Base-by-base conservation (phyloP, 306 rosid species). In the Elaeagnus macrophylla region DNA sequence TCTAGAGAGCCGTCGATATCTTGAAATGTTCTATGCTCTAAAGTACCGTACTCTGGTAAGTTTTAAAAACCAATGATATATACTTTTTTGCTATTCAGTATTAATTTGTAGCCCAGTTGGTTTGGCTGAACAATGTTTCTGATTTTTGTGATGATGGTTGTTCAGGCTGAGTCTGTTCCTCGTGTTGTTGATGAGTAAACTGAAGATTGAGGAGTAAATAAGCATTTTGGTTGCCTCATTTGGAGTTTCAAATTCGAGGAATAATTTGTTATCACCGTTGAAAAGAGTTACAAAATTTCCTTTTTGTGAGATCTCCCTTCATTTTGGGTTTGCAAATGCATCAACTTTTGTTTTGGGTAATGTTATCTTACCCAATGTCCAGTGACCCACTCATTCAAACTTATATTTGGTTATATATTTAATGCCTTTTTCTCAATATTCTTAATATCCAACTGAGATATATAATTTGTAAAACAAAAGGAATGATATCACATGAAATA, bases 11-110 rank as follows among this genome's bases (percentile, higher is more conserved):
- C 96, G 99, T 38, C 95, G 99, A 13, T 93, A 93, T 57, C 77
- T 93, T 18, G 99, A 93, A 80, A 93, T 93, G 99, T 93, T 93
- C 53, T 93, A 87, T 41, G 99, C 96, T 14, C 99, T 93, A 54
- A 93, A 93, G 72, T 93, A 84, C 77, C 89, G 93, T 57, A 87
- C 84, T 74, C 65, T 88, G 96, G 97, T 86, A 69, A 65, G 50
- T 58, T 53, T 51, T 15, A 52, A 57, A 16, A 25, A 1, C 32
- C 32, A 25, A 25, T 25, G 0, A 25, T 25, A 0, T 25, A 5
- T 25, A 25, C 32, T 20, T 20, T 20, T 20, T 20, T 3, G 1
- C 3, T 1, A 20, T 20, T 1, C 32, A 20, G 32, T 20, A 20
- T 20, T 1, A 20, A 20, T 20, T 20, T 20, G 32, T 12, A 3